Conservation (phyloP, 805 yeast species). For the Ogataea degrootiae region DNA sequence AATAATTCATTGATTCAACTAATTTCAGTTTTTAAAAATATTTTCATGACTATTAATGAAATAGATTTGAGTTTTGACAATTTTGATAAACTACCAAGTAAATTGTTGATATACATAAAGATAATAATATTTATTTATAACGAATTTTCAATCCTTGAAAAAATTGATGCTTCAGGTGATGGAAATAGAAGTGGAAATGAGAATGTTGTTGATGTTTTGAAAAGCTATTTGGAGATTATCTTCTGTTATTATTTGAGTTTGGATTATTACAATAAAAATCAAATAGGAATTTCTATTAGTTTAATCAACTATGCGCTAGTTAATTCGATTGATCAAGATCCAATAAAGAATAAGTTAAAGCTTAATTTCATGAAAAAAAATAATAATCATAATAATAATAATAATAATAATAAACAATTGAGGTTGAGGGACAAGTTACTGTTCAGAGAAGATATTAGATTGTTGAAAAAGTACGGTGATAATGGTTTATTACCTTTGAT, state of each 20-base stretch:
- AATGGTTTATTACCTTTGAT: constrained; percentile 8
- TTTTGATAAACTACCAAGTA: constrained; percentile 23
- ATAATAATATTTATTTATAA: constrained; percentile 22
- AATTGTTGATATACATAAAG: constrained; percentile 14
- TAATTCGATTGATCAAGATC: constrained; percentile 22
- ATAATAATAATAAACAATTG: too few relatives aligned
- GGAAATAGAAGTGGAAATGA: neutral
- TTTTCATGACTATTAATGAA: constrained; percentile 13
- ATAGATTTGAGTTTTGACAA: constrained; percentile 19
- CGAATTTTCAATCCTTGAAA: constrained; percentile 11
- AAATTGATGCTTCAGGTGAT: neutral
- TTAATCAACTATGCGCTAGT: constrained; percentile 22
- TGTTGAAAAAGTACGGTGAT: constrained; percentile 11
- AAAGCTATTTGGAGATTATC: constrained; percentile 14
- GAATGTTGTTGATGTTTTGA: neutral
- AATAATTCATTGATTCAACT: constrained; percentile 19
- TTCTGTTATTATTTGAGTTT: constrained; percentile 24
- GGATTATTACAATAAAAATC: constrained; percentile 20
- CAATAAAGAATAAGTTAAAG: constrained; percentile 21
- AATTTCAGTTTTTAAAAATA: constrained; percentile 21
- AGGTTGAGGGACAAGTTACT: constrained; percentile 16
- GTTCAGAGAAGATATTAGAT: constrained; percentile 15
- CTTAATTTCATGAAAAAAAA: constrained; percentile 2
- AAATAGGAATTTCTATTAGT: constrained; percentile 24
- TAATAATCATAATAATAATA: neutral